These are phyloP conservation scores for Cyberlindnera meyerae DNA, from an alignment of 805 yeast genomes.

Conservation along the genomic window DNA sequence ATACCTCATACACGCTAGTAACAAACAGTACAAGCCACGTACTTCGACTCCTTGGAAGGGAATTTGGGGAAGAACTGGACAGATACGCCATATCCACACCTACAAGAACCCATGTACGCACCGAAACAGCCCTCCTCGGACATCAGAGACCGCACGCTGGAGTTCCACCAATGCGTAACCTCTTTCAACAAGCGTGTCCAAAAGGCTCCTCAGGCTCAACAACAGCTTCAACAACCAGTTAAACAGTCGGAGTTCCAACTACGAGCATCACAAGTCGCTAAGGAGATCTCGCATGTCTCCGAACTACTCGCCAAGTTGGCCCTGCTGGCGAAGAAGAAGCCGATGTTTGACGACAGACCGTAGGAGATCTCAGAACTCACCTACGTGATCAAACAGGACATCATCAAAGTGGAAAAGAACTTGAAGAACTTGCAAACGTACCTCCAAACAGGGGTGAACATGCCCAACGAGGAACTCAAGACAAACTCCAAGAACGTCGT, in stretches of 20 bases:
- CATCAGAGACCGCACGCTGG: constrained; percentile 80
- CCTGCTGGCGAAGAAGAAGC: constrained; percentile 77
- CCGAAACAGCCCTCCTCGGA: constrained; percentile 20
- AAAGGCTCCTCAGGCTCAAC: constrained; percentile 16
- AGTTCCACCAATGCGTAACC: constrained; percentile 87
- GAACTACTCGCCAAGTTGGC: constrained; percentile 78
- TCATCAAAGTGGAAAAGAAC: constrained; percentile 71
- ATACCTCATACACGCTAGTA: too few species aligned
- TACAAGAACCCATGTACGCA: constrained; percentile 13
- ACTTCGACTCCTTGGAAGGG: too few species aligned
- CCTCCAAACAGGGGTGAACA: constrained; percentile 36
- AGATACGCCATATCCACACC: too few species aligned
- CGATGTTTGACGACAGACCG: constrained; percentile 90
- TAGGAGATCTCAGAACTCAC: constrained; percentile 91
- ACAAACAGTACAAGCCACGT: too few species aligned
- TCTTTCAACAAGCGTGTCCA: constrained; percentile 62
- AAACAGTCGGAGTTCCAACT: constrained; percentile 48
- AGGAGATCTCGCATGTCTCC: constrained; percentile 83
- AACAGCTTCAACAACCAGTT: constrained; percentile 10
- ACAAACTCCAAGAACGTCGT: constrained; percentile 81
- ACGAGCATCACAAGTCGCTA: constrained; percentile 78
- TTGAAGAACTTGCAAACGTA: constrained; percentile 57
- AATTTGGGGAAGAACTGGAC: too few species aligned
- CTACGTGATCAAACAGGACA: constrained; percentile 71
- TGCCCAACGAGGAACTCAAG: constrained; percentile 50